Base-by-base conservation (phyloP, 2,329 filamentous ascomycete species). In the Malbranchea zuffiana region DNA sequence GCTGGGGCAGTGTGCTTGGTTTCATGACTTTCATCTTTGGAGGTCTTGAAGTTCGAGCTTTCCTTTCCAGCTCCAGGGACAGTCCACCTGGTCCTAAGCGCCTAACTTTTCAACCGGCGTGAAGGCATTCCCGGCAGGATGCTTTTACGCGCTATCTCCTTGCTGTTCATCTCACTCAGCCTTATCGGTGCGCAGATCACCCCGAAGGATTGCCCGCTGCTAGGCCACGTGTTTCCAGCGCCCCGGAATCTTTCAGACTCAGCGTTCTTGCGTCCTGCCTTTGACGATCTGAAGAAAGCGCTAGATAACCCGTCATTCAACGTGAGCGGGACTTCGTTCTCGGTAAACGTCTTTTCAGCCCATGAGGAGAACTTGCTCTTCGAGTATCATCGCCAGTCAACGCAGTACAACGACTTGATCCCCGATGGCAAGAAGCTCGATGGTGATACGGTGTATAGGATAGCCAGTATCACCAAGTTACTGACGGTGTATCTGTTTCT, bases 381-480 rank as follows among this genome's bases (percentile, higher is more conserved):
- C 32, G 36, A 42, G n/a, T 33, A 36, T 17, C 40, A 42, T 35
- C 19, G 31, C 12, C 30, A 33, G 16, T 32, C 36, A 11, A 32
- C 26, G 10, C n/a, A 20, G 3, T 33, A 44, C 10, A 51, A 53
- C 3, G 53, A 56, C 5, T 36, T 35, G 20, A 23, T 42, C 10
- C 23, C 35, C 11, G 12, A 29, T 16, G 33, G 23, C 3, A 40
- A 45, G 13, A 30, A 43, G 33, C 48, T 61, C 4, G 43, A 53
- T 23, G 28, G 40, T 4, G 44, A 66, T 33, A 61, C 51, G 0
- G 49, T 63, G 13, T 71, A 61, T 44, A 51, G 57, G 2, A 47
- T 64, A 3, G 61, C 54, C 10, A 69, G 65, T 42, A 48, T 69
- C 7, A 63, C 63, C 6, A 69, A 71, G 47, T 47, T 67, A 5